phyloP scores from a whole-genome alignment of 192 early-diverging fungal species.

The Jimgerdemannia flammicorona region DNA sequence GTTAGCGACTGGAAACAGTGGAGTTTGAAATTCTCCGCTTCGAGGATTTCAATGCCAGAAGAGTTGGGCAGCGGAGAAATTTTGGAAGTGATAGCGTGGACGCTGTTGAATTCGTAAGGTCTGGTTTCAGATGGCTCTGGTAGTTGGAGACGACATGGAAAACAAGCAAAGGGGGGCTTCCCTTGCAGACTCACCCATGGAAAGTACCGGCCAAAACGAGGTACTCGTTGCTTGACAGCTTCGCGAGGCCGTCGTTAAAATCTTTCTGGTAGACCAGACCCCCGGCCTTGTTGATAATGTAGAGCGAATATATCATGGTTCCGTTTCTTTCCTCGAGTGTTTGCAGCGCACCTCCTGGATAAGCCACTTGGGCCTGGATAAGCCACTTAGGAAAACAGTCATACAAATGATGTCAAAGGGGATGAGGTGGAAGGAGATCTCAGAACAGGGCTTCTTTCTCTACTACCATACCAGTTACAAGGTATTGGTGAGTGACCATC shows the following conservation, averaged over 20 bases:
- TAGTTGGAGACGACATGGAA: not conserved
- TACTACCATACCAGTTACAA: too few species aligned
- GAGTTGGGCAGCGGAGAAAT: constrained; percentile 84
- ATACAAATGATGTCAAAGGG: too few species aligned
- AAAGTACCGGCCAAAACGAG: constrained; percentile 97
- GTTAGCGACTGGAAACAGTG: constrained; percentile 94
- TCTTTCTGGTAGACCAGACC: constrained; percentile 93
- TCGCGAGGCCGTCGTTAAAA: constrained; percentile 77
- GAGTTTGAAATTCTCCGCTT: constrained; percentile 87
- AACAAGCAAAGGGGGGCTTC: not conserved
- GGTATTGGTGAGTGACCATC: too few species aligned
- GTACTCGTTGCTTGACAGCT: constrained; percentile 92
- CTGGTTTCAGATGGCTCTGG: too few species aligned
- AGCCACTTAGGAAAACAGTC: too few species aligned
- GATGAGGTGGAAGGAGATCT: too few species aligned
- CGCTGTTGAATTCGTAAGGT: constrained; percentile 42
- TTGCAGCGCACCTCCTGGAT: not conserved
- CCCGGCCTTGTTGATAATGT: constrained; percentile 89
- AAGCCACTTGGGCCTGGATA: too few species aligned
- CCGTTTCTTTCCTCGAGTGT: too few species aligned
- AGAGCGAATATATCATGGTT: constrained; percentile 74
- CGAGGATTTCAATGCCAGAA: constrained; percentile 87
- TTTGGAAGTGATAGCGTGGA: constrained; percentile 93
- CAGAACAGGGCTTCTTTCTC: too few species aligned
- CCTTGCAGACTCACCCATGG: constrained; percentile 65